Conservation (phyloP, 164 flowering plant genomes). For the Euptelea pleiosperma region DNA sequence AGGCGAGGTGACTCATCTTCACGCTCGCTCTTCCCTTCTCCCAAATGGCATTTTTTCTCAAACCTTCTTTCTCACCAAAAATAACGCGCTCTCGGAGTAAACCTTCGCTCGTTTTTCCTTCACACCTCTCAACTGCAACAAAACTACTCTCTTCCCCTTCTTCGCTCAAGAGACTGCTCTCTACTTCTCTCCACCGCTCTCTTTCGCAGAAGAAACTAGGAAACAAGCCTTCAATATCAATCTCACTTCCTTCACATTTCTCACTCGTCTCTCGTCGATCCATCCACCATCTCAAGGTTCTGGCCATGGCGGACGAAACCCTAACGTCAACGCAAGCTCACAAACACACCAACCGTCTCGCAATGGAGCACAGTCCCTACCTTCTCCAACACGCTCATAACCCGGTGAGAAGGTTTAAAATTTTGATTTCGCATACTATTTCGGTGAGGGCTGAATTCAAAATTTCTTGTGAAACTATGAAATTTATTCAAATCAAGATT, state of each 20-base stretch:
- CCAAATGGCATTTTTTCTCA: constrained; percentile 1
- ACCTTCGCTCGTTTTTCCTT: not conserved
- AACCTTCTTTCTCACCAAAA: too few relatives aligned
- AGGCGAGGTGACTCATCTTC: constrained; percentile 12
- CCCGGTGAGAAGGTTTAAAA: constrained; percentile 58
- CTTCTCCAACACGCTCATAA: constrained; percentile 98
- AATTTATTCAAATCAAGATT: not conserved
- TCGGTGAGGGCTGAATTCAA: not conserved
- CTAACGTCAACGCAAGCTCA: constrained; percentile 24
- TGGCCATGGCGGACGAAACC: constrained; percentile 58
- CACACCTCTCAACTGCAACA: not conserved
- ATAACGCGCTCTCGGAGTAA: too few relatives aligned
- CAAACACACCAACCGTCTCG: constrained; percentile 70
- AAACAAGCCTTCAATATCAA: not conserved
- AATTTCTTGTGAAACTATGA: not conserved
- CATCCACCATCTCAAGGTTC: constrained; percentile 30
- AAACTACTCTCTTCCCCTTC: constrained; percentile 1
- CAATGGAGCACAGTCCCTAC: constrained; percentile 89
- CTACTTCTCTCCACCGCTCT: constrained; percentile 20
- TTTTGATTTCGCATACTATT: too few relatives aligned
- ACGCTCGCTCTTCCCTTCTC: not conserved
- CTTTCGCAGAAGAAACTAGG: constrained; percentile 9
- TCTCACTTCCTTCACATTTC: constrained; percentile 17
- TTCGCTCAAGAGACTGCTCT: constrained; percentile 25
- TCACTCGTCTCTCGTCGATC: constrained; percentile 20